Percentiles rank a stretch among this genome's conserved stretches.
phyloP scores from a whole-genome alignment of 331 rosid species.

The Erythrophleum ivorense region DNA sequence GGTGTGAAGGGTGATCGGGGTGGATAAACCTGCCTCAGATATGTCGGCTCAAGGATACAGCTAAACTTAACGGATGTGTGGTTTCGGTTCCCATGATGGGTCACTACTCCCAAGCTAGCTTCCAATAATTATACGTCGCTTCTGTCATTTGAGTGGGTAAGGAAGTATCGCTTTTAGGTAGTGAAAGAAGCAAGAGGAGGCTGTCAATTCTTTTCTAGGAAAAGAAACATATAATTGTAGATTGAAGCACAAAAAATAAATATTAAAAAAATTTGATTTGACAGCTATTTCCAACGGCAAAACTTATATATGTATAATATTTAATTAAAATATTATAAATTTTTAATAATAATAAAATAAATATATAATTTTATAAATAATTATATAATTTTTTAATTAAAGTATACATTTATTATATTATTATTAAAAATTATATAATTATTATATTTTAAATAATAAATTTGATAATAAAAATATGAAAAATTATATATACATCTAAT shows the following conservation, averaged over 20 bases:
- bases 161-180: constrained; percentile 8
- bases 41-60: constrained; percentile 19
- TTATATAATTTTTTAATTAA: no score
- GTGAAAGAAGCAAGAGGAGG: not conserved
- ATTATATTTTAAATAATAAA: no score
- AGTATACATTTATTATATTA: no score
- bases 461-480: no score
- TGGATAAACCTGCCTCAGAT: constrained; percentile 34
- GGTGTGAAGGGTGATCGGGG: constrained; percentile 35
- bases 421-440: no score
- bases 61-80: constrained; percentile 12
- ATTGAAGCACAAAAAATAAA: not conserved
- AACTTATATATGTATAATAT: no score
- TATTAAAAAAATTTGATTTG: not conserved
- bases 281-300: not conserved
- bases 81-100: not conserved
- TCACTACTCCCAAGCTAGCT: not conserved
- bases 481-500: no score
- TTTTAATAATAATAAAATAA: no score
- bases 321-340: no score
- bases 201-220: not conserved
- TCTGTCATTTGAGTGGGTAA: not conserved
- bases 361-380: no score
- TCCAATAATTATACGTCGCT: constrained; percentile 15
- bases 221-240: not conserved